Evolutionary conservation across 768 basidiomycete species (phyloP).

Genomic region (Sarcodon aspratus): DNA sequence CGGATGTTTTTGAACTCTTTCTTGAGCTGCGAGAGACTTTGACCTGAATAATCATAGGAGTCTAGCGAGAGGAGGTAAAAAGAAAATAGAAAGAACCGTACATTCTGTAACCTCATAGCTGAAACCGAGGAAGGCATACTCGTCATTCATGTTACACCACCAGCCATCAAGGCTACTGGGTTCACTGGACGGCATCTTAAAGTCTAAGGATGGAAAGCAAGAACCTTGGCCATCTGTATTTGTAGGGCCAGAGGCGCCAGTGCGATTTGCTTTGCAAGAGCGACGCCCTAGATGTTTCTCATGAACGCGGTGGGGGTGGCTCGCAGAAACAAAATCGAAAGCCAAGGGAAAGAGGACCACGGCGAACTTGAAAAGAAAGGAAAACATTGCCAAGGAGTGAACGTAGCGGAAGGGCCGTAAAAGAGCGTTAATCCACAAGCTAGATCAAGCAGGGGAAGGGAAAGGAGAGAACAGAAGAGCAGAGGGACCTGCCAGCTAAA

Average conservation of each 20-base stretch:
- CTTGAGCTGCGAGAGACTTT: constrained; percentile 35
- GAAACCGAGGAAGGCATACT: constrained; percentile 71
- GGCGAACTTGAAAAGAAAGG: background rate
- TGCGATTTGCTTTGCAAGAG: background rate
- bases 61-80: background rate
- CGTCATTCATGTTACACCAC: constrained; percentile 50
- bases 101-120: constrained; percentile 64
- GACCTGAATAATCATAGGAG: constrained; percentile 28
- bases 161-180: constrained; percentile 23
- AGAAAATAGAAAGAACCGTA: constrained; percentile 18
- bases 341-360: background rate
- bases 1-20: constrained; percentile 50
- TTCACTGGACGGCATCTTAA: constrained; percentile 39
- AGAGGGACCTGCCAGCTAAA: background rate
- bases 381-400: background rate
- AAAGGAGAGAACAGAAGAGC: background rate
- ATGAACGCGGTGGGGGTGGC: background rate
- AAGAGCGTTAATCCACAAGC: background rate
- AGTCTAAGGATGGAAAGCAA: constrained; percentile 32
- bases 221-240: background rate
- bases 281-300: background rate
- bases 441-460: background rate
- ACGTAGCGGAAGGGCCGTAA: background rate
- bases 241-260: background rate
- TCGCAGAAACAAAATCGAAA: background rate